Evolutionary conservation across 345 rosid species (phyloP).

Genomic region (Citrus glauca): DNA sequence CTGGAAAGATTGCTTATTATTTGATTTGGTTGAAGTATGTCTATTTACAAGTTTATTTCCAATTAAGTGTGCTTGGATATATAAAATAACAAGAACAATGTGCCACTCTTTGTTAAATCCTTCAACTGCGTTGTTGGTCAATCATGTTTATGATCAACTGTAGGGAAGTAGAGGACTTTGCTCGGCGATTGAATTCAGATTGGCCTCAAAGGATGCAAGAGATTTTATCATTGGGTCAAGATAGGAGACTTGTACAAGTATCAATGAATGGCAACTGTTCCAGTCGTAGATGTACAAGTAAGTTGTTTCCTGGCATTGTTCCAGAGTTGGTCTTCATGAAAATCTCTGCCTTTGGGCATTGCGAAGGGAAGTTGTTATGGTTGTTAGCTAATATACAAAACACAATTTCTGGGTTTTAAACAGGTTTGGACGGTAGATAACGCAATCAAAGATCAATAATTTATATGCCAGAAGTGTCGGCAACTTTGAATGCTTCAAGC

Average conservation of each 20-base stretch:
- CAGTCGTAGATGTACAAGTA: conserved; percentile 33
- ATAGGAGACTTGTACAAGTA: conserved; percentile 31
- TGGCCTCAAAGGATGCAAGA: conserved; percentile 76
- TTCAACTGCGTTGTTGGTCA: background rate
- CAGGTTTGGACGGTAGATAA: conserved; percentile 20
- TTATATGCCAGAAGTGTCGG: background rate
- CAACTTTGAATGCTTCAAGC: conserved; percentile 1
- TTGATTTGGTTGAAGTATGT: background rate
- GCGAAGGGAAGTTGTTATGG: background rate
- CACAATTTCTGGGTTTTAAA: background rate
- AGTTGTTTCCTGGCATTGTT: background rate
- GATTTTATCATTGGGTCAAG: conserved; percentile 45
- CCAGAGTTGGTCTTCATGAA: background rate
- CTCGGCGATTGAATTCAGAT: conserved; percentile 62
- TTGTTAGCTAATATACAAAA: background rate
- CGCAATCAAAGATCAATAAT: background rate
- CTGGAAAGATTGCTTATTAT: background rate
- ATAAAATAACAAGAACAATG: background rate
- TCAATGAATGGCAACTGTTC: conserved; percentile 39
- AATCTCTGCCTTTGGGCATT: background rate
- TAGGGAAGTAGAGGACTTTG: conserved; percentile 73
- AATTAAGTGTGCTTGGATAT: background rate
- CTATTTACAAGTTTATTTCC: background rate
- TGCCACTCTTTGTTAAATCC: background rate
- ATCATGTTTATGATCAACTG: background rate